These are phyloP conservation scores for Cladosporium oxysporum DNA, from an alignment of 2,329 filamentous ascomycete genomes.

Conservation along the genomic window DNA sequence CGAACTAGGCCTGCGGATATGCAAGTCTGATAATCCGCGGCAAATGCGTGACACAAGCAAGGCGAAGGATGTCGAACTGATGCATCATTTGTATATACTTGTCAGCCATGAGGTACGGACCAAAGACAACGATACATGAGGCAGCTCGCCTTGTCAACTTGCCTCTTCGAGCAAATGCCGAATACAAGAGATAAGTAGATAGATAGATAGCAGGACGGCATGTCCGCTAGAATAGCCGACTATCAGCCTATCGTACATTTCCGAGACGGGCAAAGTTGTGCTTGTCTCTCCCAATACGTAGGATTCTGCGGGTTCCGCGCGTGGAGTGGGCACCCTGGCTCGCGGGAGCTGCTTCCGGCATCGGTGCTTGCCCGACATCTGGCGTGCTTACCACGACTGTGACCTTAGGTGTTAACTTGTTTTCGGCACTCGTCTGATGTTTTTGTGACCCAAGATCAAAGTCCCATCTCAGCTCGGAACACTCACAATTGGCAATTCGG, in stretches of 20 bases:
- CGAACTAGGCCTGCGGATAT: neutral
- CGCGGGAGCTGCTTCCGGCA: conserved; percentile 12
- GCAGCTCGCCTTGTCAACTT: neutral
- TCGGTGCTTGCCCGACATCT: conserved; percentile 19
- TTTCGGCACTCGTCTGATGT: neutral
- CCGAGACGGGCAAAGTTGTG: neutral
- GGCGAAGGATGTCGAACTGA: neutral
- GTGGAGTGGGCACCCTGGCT: conserved; percentile 1
- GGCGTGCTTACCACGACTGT: conserved; percentile 2
- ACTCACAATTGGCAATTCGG: neutral
- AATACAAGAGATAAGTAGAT: neutral
- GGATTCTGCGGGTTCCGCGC: neutral
- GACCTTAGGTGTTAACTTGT: neutral
- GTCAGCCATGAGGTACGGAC: neutral
- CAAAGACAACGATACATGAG: neutral
- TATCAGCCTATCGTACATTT: neutral
- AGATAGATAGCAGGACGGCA: neutral
- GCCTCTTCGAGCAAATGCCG: neutral
- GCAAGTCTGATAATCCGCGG: neutral
- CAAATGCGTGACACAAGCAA: neutral
- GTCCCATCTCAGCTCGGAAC: neutral
- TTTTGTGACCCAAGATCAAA: neutral
- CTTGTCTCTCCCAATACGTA: neutral
- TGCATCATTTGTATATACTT: neutral
- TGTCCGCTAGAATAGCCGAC: neutral